A percentile compares a stretch with the other conserved stretches of the same genome.
phyloP scores from a whole-genome alignment of 495 filamentous ascomycete genomes.

The Daldinia caldariorum region DNA sequence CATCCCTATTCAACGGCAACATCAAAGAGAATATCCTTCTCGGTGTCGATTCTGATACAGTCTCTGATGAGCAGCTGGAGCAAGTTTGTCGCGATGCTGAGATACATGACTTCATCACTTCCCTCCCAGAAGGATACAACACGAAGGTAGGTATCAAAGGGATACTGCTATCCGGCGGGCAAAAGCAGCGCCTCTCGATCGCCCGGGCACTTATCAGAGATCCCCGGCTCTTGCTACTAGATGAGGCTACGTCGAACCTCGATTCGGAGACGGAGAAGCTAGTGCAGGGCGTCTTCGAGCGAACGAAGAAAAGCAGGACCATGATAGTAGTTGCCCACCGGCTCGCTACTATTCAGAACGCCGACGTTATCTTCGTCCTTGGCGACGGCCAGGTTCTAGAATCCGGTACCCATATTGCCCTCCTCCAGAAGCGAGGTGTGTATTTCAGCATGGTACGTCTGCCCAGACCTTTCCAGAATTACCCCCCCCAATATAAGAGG shows the following conservation, averaged over 20 bases:
- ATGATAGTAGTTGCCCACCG: constrained; percentile 81
- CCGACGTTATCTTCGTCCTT: constrained; percentile 67
- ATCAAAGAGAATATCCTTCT: constrained; percentile 70
- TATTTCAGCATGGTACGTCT: constrained; percentile 66
- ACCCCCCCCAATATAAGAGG: neutral
- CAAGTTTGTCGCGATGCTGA: constrained; percentile 64
- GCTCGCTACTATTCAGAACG: constrained; percentile 66
- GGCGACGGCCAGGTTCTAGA: constrained; percentile 64
- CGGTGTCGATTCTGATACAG: constrained; percentile 55
- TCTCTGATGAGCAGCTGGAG: constrained; percentile 55
- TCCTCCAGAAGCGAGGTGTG: constrained; percentile 61
- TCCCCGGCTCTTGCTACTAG: constrained; percentile 76
- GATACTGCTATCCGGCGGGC: constrained; percentile 76
- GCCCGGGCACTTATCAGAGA: constrained; percentile 79
- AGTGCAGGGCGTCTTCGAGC: constrained; percentile 76
- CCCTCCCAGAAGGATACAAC: constrained; percentile 67
- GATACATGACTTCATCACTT: constrained; percentile 67
- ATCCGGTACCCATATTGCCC: constrained; percentile 59
- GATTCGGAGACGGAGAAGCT: constrained; percentile 79
- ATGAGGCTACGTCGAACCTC: constrained; percentile 81
- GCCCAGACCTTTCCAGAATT: constrained; percentile 14
- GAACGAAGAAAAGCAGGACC: constrained; percentile 69
- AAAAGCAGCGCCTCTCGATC: constrained; percentile 79
- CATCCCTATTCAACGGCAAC: constrained; percentile 68
- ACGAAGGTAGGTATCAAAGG: constrained; percentile 73